Conservation (phyloP, 1,284 basidiomycete species). For the Trichosporon sp. region DNA sequence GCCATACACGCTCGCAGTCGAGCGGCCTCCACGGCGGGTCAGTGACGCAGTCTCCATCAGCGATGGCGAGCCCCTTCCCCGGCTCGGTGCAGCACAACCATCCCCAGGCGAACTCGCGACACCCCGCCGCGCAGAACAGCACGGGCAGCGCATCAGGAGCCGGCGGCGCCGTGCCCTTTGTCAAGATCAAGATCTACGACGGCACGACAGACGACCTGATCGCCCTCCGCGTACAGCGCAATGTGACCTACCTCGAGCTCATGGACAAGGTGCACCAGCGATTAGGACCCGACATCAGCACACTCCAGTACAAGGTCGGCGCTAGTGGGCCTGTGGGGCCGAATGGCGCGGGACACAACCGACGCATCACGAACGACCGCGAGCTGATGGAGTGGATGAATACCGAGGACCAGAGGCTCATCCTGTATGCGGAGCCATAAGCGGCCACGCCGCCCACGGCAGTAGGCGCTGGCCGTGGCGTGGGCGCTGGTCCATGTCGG, state of each 20-base stretch:
- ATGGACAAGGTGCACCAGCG: constrained; percentile 85
- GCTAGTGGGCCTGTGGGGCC: constrained; percentile 28
- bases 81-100: constrained; percentile 5
- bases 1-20: background rate
- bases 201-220: constrained; percentile 86
- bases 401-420: constrained; percentile 70
- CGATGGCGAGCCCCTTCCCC: constrained; percentile 7
- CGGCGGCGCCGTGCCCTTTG: constrained; percentile 57
- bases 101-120: background rate
- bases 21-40: background rate
- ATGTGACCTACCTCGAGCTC: constrained; percentile 74
- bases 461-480: too few species aligned
- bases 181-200: constrained; percentile 98
- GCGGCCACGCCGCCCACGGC: too few species aligned
- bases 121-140: background rate
- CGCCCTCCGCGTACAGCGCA: constrained; percentile 95
- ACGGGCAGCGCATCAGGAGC: background rate
- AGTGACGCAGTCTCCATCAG: background rate
- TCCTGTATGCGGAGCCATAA: constrained; percentile 65
- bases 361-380: constrained; percentile 63
- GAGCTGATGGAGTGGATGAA: constrained; percentile 75
- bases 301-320: constrained; percentile 69
- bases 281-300: constrained; percentile 67
- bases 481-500: too few species aligned
- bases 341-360: constrained; percentile 23